Evolutionary conservation across 129 eudicot species (phyloP).

Genomic region (Flaveria ramosissima): DNA sequence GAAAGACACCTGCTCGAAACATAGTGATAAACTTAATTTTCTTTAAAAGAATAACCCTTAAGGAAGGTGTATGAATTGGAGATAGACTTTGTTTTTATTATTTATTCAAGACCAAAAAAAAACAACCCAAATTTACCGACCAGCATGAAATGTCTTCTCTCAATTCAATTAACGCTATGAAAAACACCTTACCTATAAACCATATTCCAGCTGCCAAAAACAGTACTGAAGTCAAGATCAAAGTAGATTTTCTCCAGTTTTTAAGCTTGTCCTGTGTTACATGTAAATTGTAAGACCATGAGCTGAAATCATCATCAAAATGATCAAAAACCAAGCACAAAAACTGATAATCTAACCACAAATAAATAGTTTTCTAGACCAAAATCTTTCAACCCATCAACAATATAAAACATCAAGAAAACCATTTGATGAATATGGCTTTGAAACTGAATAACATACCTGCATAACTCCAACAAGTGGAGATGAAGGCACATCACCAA

Average conservation of each 20-base stretch:
- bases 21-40: neutral
- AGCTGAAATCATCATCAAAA: neutral
- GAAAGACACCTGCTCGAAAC: constrained; percentile 20
- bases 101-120: too few species aligned
- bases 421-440: neutral
- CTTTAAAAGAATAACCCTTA: neutral
- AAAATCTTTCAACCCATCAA: neutral
- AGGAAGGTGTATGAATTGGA: neutral
- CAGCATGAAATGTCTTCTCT: neutral
- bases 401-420: neutral
- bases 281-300: constrained; percentile 1
- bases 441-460: constrained; percentile 39
- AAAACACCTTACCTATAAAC: constrained; percentile 55
- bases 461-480: constrained; percentile 92
- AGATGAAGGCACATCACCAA: constrained; percentile 94
- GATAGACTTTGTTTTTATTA: neutral
- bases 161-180: neutral
- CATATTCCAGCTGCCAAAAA: constrained; percentile 83
- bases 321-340: neutral
- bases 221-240: constrained; percentile 62
- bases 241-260: constrained; percentile 81
- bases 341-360: neutral
- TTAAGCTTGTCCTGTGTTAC: constrained; percentile 63
- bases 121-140: neutral
- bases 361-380: neutral